Evolutionary conservation across 1,284 basidiomycete species (phyloP).

Genomic region (Quambalaria eucalypti): DNA sequence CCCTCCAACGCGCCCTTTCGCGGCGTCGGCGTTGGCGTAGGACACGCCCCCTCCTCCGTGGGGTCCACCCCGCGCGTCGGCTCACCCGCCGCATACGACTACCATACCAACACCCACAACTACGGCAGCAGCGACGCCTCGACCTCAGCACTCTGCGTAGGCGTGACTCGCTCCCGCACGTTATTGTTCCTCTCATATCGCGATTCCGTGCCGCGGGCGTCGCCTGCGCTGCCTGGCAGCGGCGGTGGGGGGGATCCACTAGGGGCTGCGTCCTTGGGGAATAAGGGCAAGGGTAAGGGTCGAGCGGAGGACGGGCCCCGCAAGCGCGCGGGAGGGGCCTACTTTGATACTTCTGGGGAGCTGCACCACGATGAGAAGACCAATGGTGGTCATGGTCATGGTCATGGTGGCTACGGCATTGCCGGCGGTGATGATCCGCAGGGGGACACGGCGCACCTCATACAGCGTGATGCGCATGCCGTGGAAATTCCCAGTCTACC

Average conservation of each 20-base stretch:
- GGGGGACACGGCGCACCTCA: constrained; percentile 49
- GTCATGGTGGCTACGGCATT: too few relatives aligned
- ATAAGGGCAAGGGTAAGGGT: constrained; percentile 6
- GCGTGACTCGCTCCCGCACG: constrained; percentile 70
- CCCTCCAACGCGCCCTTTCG: not conserved
- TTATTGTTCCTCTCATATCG: constrained; percentile 89
- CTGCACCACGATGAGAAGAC: constrained; percentile 7
- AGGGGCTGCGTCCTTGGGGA: not conserved
- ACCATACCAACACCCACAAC: not conserved
- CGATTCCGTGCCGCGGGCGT: constrained; percentile 59
- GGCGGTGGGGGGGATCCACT: constrained; percentile 55
- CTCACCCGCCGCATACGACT: not conserved
- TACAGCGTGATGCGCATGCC: not conserved
- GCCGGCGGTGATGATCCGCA: constrained; percentile 2
- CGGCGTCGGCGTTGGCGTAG: not conserved
- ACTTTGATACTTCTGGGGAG: constrained; percentile 18
- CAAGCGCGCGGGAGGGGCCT: constrained; percentile 4
- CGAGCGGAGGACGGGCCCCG: not conserved
- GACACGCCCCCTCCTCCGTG: not conserved
- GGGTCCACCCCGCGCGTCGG: not conserved
- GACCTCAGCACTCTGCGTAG: constrained; percentile 2
- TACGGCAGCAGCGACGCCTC: not conserved
- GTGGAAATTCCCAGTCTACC: constrained; percentile 23
- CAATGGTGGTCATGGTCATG: too few relatives aligned
- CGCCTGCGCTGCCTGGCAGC: constrained; percentile 45